A percentile compares a stretch with the other conserved stretches of the same genome.
Evolutionary conservation across 73 alveolate genomes (phyloP).

Genomic region (Diophrys appendiculata): DNA sequence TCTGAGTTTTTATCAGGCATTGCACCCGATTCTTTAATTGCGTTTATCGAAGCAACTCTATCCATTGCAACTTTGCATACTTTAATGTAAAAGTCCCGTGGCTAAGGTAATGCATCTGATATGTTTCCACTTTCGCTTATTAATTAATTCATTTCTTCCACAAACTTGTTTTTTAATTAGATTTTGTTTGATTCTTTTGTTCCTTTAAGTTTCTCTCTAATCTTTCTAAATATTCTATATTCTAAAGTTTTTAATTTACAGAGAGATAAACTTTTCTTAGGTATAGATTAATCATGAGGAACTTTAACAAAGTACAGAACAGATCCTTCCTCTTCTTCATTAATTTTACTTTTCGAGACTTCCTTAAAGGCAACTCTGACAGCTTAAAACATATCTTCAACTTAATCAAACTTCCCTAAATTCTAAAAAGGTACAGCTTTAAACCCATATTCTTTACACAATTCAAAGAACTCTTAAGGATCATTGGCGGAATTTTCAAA

Average conservation of each 20-base stretch:
- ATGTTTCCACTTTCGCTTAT: not conserved
- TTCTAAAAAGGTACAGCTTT: slow-evolving; percentile 69
- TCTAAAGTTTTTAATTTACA: slow-evolving; percentile 90
- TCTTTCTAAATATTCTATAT: slow-evolving; percentile 88
- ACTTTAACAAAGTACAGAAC: slow-evolving; percentile 73
- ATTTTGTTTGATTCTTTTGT: slow-evolving; percentile 40
- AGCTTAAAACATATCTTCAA: slow-evolving; percentile 65
- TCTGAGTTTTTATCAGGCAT: too few species aligned
- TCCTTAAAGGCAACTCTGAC: slow-evolving; percentile 58
- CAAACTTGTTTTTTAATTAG: slow-evolving; percentile 18
- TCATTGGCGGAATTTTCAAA: slow-evolving; percentile 65
- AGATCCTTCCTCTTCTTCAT: slow-evolving; percentile 88
- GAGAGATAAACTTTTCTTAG: slow-evolving; percentile 58
- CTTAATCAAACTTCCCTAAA: slow-evolving; percentile 64
- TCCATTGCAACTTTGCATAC: not conserved
- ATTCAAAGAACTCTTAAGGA: slow-evolving; percentile 59
- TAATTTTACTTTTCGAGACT: slow-evolving; percentile 71
- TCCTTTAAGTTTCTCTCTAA: slow-evolving; percentile 85
- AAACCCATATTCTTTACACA: slow-evolving; percentile 69
- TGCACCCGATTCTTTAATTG: not conserved
- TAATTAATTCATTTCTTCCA: not conserved
- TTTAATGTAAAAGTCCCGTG: not conserved
- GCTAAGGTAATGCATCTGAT: not conserved
- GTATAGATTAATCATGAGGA: not conserved
- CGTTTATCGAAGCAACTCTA: not conserved